Evolutionary conservation across 2,329 filamentous ascomycete species (phyloP).

Genomic region (Pleochaeta shiraiana): DNA sequence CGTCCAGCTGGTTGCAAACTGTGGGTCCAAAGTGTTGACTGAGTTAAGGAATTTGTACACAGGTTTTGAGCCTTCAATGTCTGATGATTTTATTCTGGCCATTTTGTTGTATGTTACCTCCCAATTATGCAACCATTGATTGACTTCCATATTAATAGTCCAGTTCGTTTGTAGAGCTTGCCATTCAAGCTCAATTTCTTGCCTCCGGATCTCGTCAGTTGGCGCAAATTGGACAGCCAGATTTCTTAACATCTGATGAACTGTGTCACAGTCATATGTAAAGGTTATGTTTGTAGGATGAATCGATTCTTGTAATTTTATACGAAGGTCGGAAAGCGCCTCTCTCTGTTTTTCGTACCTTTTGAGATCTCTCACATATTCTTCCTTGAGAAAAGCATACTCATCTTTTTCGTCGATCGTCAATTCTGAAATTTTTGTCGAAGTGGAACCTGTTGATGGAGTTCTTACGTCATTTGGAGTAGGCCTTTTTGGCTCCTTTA

Average conservation of each 20-base stretch:
- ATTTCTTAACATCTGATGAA: too few relatives aligned
- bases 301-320: not conserved
- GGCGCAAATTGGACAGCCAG: not conserved
- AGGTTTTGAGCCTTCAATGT: not conserved
- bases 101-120: too few relatives aligned
- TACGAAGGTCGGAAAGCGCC: not conserved
- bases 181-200: not conserved
- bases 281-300: not conserved
- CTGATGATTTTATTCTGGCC: not conserved
- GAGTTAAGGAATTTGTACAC: not conserved
- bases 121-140: too few relatives aligned
- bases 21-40: not conserved
- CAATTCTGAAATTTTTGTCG: not conserved
- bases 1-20: not conserved
- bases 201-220: not conserved
- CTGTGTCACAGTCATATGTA: too few relatives aligned
- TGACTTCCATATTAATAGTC: not conserved
- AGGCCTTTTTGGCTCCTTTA: not conserved
- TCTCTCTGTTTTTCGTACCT: not conserved
- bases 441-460: not conserved
- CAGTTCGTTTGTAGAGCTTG: not conserved
- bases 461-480: not conserved
- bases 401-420: not conserved
- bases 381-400: not conserved
- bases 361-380: not conserved